Conservation (phyloP, 2,329 filamentous ascomycete genomes). For the Hypoxylon rubiginosum region DNA sequence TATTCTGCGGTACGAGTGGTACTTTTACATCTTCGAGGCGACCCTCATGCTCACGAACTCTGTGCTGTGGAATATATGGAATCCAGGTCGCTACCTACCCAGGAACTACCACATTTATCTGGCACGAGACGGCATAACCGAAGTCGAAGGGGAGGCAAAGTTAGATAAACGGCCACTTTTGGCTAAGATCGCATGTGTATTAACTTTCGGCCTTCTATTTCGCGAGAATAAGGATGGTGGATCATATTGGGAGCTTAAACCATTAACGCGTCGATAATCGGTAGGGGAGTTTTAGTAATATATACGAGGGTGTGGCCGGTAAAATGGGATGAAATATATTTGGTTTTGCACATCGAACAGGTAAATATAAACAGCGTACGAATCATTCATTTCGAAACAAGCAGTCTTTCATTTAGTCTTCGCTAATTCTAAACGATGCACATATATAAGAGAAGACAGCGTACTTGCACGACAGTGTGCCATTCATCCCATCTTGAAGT, state of each 20-base stretch:
- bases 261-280: not conserved
- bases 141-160: constrained; percentile 33
- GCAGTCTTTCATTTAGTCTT: too few relatives aligned
- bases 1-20: constrained; percentile 60
- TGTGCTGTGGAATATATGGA: constrained; percentile 57
- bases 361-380: too few relatives aligned
- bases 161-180: constrained; percentile 7
- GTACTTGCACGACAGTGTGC: too few relatives aligned
- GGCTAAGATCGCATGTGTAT: constrained; percentile 2
- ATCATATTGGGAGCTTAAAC: not conserved
- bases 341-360: too few relatives aligned
- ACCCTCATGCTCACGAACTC: constrained; percentile 60
- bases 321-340: too few relatives aligned
- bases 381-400: too few relatives aligned
- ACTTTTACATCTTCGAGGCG: constrained; percentile 62
- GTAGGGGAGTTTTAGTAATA: not conserved
- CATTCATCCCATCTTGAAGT: too few relatives aligned
- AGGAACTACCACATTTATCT: constrained; percentile 56
- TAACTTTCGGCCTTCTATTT: constrained; percentile 16
- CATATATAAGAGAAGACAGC: too few relatives aligned
- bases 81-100: constrained; percentile 60
- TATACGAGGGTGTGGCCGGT: too few relatives aligned
- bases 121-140: constrained; percentile 55
- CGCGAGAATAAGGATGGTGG: constrained; percentile 8
- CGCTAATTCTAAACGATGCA: too few relatives aligned